Evolutionary conservation across 2,329 filamentous ascomycete genomes (phyloP).

Genomic region (Penicillium janthinellum): DNA sequence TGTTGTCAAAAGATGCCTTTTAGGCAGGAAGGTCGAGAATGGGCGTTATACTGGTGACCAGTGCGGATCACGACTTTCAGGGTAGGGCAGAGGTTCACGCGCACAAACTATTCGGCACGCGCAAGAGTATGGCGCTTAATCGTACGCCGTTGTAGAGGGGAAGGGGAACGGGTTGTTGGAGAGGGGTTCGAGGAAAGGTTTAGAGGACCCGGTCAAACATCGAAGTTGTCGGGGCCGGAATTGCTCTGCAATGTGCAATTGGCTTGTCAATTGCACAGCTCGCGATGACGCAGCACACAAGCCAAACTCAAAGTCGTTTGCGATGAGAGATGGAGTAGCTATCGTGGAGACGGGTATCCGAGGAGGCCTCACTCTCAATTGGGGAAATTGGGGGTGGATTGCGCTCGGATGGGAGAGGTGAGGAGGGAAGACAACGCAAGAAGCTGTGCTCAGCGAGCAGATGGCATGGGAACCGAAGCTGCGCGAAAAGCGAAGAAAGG

Average conservation of each 20-base stretch:
- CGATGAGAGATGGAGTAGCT: not conserved
- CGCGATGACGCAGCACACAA: not conserved
- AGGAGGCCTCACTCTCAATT: constrained; percentile 6
- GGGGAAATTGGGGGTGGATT: constrained; percentile 10
- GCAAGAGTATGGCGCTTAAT: constrained; percentile 10
- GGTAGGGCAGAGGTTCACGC: constrained; percentile 15
- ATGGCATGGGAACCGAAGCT: constrained; percentile 11
- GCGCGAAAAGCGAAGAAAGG: constrained; percentile 7
- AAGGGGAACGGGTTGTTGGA: constrained; percentile 1
- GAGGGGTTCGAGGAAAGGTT: constrained; percentile 1
- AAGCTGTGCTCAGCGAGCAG: constrained; percentile 9
- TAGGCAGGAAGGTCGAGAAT: not conserved
- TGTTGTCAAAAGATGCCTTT: constrained; percentile 3
- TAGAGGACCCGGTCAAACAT: constrained; percentile 13
- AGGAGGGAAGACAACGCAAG: constrained; percentile 2
- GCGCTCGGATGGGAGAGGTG: constrained; percentile 13
- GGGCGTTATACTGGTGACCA: not conserved
- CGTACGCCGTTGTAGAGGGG: constrained; percentile 7
- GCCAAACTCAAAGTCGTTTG: not conserved
- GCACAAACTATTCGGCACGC: constrained; percentile 11
- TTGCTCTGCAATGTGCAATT: constrained; percentile 5
- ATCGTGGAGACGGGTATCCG: constrained; percentile 7
- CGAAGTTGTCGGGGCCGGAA: constrained; percentile 6
- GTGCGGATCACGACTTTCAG: not conserved
- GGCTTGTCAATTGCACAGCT: not conserved